Percentiles rank a stretch among this genome's conserved stretches.
phyloP scores from a whole-genome alignment of 2,329 filamentous ascomycete species.

The Ophiostoma ips region DNA sequence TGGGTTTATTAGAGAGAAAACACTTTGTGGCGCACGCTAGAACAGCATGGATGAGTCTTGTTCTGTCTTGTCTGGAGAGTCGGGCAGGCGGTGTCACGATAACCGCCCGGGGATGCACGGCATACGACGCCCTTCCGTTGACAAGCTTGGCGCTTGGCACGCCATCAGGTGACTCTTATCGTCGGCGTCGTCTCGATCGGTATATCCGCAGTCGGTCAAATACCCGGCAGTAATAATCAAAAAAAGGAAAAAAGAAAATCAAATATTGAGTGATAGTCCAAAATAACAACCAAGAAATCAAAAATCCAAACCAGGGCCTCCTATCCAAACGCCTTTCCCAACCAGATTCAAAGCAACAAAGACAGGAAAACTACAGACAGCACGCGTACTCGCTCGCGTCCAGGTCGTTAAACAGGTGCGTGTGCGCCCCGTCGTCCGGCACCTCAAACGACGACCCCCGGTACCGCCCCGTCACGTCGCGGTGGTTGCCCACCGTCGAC shows the following conservation, averaged over 20 bases:
- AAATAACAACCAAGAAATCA: neutral
- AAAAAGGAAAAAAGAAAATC: neutral
- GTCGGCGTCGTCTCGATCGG: too few relatives aligned
- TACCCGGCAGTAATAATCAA: too few relatives aligned
- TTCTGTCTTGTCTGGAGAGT: neutral
- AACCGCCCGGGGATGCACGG: neutral
- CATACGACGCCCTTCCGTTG: constrained; percentile 1
- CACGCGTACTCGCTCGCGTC: constrained; percentile 20
- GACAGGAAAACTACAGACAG: constrained; percentile 17
- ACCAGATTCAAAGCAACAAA: neutral
- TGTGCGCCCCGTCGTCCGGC: constrained; percentile 19
- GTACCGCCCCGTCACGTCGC: constrained; percentile 22
- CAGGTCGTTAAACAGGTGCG: constrained; percentile 21
- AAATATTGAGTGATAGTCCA: neutral
- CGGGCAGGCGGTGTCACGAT: neutral
- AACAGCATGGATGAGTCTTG: too few relatives aligned
- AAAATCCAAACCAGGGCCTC: neutral
- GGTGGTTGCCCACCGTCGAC: constrained; percentile 20
- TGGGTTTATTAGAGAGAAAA: too few relatives aligned
- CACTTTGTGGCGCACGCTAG: too few relatives aligned
- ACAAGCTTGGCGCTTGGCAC: neutral
- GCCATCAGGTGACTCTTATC: too few relatives aligned
- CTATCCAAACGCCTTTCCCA: neutral
- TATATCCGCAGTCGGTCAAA: too few relatives aligned
- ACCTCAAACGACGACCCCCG: constrained; percentile 20